Evolutionary conservation across 225 moss, liverwort and hornwort genomes (phyloP).

Genomic region (Physcomitrellopsis africana): DNA sequence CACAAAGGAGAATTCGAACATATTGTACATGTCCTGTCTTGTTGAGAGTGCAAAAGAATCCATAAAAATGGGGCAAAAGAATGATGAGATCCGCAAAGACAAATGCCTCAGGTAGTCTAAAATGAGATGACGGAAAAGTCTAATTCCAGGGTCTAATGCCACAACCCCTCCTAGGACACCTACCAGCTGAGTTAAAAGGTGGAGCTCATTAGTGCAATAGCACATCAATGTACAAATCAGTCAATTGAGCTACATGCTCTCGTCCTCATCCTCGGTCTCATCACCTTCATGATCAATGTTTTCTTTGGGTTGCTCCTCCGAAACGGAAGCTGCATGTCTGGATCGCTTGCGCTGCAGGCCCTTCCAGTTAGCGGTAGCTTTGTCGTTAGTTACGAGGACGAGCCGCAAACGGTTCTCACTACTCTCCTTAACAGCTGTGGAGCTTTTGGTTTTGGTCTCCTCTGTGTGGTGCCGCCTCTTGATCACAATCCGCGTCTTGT

Average conservation of each 20-base stretch:
- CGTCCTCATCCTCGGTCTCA: constrained; percentile 51
- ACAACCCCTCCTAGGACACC: no score
- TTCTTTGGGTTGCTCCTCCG: constrained; percentile 41
- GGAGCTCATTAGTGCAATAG: no score
- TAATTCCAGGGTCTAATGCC: no score
- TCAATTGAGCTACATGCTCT: background rate
- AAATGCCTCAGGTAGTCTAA: no score
- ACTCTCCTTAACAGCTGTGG: constrained; percentile 16
- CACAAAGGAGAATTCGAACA: no score
- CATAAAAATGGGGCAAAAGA: no score
- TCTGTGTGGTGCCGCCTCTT: constrained; percentile 38
- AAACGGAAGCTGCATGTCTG: constrained; percentile 47
- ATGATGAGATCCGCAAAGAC: no score
- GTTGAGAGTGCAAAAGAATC: no score
- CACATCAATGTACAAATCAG: no score
- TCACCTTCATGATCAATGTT: constrained; percentile 34
- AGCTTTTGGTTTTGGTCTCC: background rate
- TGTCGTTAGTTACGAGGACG: constrained; percentile 41
- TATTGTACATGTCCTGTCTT: no score
- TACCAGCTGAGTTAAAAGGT: no score
- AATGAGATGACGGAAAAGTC: no score
- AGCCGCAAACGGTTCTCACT: constrained; percentile 50
- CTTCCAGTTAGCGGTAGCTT: constrained; percentile 78
- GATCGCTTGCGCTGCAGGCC: constrained; percentile 91
- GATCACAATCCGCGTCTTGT: constrained; percentile 48